Evolutionary conservation across 2,329 filamentous ascomycete genomes (phyloP).

Genomic region (Ascochyta lentis): DNA sequence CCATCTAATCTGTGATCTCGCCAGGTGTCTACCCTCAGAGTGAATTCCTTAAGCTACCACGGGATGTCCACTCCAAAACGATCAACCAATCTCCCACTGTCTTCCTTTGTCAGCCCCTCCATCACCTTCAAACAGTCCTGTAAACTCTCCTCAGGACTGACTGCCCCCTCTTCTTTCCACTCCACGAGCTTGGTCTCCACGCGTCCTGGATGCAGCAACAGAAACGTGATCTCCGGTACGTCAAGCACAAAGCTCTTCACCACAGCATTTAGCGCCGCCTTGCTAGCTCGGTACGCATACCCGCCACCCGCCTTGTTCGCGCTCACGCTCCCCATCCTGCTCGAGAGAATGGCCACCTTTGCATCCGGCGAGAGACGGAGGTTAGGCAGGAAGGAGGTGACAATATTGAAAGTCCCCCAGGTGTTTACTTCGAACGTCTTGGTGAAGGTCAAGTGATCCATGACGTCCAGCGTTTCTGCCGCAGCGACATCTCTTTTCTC

Average conservation of each 20-base stretch:
- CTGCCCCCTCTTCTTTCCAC: constrained; percentile 55
- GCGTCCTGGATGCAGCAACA: constrained; percentile 54
- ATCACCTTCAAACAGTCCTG: constrained; percentile 49
- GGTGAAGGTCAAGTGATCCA: constrained; percentile 50
- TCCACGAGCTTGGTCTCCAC: constrained; percentile 55
- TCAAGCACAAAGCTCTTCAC: constrained; percentile 54
- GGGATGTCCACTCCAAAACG: constrained; percentile 52
- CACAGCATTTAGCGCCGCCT: constrained; percentile 56
- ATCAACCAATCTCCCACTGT: constrained; percentile 54
- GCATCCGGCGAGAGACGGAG: constrained; percentile 25
- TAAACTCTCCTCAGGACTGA: constrained; percentile 52
- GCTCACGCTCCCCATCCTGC: constrained; percentile 53
- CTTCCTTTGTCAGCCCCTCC: constrained; percentile 33
- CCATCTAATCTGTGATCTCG: neutral
- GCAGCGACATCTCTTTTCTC: constrained; percentile 43
- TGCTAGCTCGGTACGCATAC: constrained; percentile 57
- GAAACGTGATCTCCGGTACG: constrained; percentile 51
- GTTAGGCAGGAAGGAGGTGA: constrained; percentile 48
- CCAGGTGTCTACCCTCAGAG: neutral
- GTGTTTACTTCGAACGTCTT: constrained; percentile 52
- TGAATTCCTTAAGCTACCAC: constrained; percentile 42
- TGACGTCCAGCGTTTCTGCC: constrained; percentile 51
- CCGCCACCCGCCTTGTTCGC: constrained; percentile 51
- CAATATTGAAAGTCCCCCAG: constrained; percentile 51
- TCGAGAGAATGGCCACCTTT: constrained; percentile 52